A percentile compares a stretch with the other conserved stretches of the same genome.
These are phyloP conservation scores for Penicillium occitanis DNA, from an alignment of 2,329 filamentous ascomycete genomes.

Conservation along the genomic window DNA sequence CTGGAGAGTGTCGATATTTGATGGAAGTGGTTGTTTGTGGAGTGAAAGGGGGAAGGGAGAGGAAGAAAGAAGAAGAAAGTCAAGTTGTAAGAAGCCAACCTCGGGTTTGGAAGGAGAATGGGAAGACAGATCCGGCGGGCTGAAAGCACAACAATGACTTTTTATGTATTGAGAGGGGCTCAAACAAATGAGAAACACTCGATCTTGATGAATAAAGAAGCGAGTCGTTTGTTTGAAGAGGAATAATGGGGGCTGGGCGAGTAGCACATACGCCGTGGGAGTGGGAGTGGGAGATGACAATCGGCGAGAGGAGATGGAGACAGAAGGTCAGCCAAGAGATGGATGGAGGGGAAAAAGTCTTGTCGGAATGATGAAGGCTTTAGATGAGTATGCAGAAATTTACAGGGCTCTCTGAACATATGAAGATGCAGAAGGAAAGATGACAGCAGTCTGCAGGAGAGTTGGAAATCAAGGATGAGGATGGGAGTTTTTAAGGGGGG, in stretches of 20 bases:
- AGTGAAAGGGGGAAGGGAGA: background rate
- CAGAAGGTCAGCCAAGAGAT: background rate
- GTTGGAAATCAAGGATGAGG: background rate
- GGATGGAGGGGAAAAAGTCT: background rate
- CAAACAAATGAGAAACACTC: background rate
- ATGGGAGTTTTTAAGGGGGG: background rate
- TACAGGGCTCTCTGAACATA: background rate
- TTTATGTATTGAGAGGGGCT: background rate
- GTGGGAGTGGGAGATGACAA: background rate
- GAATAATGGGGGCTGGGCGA: background rate
- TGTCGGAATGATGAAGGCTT: background rate
- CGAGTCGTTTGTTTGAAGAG: background rate
- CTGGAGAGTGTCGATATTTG: background rate
- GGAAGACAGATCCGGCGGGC: background rate
- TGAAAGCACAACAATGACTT: slow-evolving; percentile 7
- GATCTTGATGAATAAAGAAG: background rate
- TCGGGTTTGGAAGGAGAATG: background rate
- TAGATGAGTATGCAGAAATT: background rate
- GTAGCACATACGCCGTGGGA: background rate
- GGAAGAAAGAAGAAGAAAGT: background rate
- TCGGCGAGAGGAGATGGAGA: background rate
- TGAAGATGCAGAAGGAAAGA: background rate
- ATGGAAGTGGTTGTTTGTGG: slow-evolving; percentile 1
- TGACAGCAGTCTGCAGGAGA: background rate
- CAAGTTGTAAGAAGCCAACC: background rate